Evolutionary conservation across 495 filamentous ascomycete species (phyloP).

Genomic region (Podospora sp.): DNA sequence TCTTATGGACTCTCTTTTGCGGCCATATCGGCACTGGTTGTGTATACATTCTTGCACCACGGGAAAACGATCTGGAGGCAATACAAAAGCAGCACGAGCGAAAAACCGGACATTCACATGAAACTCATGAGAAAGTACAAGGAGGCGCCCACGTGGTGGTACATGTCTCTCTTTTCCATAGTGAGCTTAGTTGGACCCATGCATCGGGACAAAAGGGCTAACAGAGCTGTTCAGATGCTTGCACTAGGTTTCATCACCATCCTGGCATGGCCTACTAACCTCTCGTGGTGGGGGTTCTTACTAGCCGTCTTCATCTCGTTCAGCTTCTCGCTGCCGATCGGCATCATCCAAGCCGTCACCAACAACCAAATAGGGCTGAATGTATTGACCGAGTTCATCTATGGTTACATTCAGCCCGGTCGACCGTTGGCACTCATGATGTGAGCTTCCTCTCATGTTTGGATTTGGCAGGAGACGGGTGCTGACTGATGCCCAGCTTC

Average conservation of each 20-base stretch:
- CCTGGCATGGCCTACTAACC: constrained; percentile 64
- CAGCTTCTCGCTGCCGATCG: constrained; percentile 56
- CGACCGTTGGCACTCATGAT: constrained; percentile 69
- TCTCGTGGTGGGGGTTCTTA: constrained; percentile 69
- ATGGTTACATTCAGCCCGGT: constrained; percentile 70
- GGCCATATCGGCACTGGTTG: constrained; percentile 65
- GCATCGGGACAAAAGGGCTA: constrained; percentile 39
- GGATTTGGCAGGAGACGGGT: background rate
- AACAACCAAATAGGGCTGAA: constrained; percentile 71
- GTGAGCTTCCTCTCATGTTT: constrained; percentile 27
- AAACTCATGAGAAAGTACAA: constrained; percentile 63
- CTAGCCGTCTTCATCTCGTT: constrained; percentile 63
- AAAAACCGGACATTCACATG: constrained; percentile 63
- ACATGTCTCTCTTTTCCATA: constrained; percentile 50
- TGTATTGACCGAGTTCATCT: constrained; percentile 71
- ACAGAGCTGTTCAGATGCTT: constrained; percentile 51
- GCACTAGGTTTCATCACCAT: constrained; percentile 64
- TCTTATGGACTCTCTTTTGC: constrained; percentile 74
- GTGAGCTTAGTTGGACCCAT: constrained; percentile 32
- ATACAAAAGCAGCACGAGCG: constrained; percentile 60
- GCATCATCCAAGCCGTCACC: constrained; percentile 65
- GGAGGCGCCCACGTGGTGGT: constrained; percentile 61
- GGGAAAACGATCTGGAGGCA: constrained; percentile 63
- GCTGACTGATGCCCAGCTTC: constrained; percentile 47
- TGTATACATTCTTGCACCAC: constrained; percentile 67